Percentiles rank a stretch among this genome's conserved stretches.
Evolutionary conservation across 73 alveolate genomes (phyloP).

Genomic region (Stentor coeruleus): DNA sequence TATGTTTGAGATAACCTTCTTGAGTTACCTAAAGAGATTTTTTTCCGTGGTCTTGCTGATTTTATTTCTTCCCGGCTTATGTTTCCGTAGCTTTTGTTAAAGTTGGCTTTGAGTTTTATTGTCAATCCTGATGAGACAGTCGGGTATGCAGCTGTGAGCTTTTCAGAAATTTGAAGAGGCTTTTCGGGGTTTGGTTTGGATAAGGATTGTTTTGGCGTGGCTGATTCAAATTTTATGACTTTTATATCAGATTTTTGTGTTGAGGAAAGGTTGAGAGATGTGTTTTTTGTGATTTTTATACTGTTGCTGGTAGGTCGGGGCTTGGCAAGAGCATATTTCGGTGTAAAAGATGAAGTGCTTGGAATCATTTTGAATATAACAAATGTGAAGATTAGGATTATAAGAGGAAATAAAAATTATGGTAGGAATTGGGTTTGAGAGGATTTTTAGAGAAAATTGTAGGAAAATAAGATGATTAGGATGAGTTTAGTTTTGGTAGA

Average conservation of each 20-base stretch:
- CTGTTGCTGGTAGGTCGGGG: conserved; percentile 3
- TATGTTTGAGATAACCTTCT: neutral
- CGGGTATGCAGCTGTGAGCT: neutral
- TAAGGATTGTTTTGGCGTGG: neutral
- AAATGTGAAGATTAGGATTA: too few relatives aligned
- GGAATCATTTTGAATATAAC: too few relatives aligned
- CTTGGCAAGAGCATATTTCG: neutral
- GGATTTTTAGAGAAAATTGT: too few relatives aligned
- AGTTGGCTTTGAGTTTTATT: neutral
- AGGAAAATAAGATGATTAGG: too few relatives aligned
- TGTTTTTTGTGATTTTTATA: neutral
- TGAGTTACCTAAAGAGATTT: too few relatives aligned
- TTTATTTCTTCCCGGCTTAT: conserved; percentile 9
- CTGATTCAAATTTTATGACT: neutral
- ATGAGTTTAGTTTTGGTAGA: too few relatives aligned
- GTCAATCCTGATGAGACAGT: neutral
- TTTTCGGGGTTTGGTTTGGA: neutral
- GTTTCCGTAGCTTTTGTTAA: conserved; percentile 2
- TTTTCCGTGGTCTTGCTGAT: conserved; percentile 4
- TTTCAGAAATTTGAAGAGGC: too few relatives aligned
- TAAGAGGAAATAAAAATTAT: too few relatives aligned
- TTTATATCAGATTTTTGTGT: neutral
- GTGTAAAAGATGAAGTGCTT: too few relatives aligned
- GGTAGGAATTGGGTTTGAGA: too few relatives aligned
- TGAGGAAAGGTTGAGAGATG: neutral